Conservation (phyloP, 768 basidiomycete species). For the Hortiboletus flavorubellus region DNA sequence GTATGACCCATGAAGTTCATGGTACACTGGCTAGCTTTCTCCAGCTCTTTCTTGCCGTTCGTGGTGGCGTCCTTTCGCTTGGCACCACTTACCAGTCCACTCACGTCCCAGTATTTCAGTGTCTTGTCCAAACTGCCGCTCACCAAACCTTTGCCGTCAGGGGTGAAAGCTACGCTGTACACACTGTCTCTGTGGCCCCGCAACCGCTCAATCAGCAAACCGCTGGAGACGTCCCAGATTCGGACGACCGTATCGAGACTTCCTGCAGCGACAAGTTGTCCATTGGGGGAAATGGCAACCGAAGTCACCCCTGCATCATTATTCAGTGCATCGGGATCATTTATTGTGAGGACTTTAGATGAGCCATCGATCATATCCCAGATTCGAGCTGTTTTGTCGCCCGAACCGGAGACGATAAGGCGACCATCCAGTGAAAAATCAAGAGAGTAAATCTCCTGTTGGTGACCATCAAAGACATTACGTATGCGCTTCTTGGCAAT, state of each 20-base stretch:
- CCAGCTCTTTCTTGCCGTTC: conserved; percentile 48
- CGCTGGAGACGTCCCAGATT: conserved; percentile 74
- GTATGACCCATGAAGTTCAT: conserved; percentile 92
- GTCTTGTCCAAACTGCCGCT: conserved; percentile 91
- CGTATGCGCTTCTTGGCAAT: conserved; percentile 77
- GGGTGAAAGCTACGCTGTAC: conserved; percentile 89
- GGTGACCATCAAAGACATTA: conserved; percentile 82
- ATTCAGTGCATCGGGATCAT: conserved; percentile 48
- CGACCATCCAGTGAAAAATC: conserved; percentile 87
- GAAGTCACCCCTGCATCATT: conserved; percentile 71
- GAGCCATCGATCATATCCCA: conserved; percentile 54
- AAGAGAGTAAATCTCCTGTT: conserved; percentile 91
- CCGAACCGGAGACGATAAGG: conserved; percentile 86
- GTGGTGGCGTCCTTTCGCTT: conserved; percentile 35
- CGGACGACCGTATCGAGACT: conserved; percentile 73
- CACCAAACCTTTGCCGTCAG: conserved; percentile 84
- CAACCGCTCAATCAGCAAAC: conserved; percentile 65
- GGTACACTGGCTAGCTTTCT: conserved; percentile 56
- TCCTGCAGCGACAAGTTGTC: conserved; percentile 62
- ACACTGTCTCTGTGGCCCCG: conserved; percentile 82
- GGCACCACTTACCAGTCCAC: conserved; percentile 28
- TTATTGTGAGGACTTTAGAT: conserved; percentile 36
- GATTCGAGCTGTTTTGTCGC: conserved; percentile 67
- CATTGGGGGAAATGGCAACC: conserved; percentile 76
- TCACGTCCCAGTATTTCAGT: conserved; percentile 82